Conservation (phyloP, 208 protist genomes). For the Acanthamoeba quina region DNA sequence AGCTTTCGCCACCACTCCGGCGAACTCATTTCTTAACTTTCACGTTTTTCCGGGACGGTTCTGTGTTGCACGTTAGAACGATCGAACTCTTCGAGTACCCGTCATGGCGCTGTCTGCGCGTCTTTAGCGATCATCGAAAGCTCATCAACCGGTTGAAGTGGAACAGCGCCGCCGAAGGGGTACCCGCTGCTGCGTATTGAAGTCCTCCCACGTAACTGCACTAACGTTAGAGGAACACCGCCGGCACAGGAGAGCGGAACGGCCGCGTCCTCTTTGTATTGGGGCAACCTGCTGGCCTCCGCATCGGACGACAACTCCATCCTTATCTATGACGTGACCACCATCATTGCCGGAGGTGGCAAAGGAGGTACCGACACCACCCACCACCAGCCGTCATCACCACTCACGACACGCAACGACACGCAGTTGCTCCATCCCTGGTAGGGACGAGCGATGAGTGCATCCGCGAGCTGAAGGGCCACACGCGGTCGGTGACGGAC, state of each 20-base stretch:
- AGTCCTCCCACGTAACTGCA: neutral
- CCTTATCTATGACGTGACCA: slow-evolving; percentile 53
- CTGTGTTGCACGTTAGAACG: neutral
- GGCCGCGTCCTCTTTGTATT: neutral
- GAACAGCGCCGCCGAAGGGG: slow-evolving; percentile 29
- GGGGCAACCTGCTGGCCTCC: slow-evolving; percentile 34
- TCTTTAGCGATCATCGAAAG: slow-evolving; percentile 60
- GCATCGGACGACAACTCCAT: slow-evolving; percentile 45
- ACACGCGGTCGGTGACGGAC: slow-evolving; percentile 57
- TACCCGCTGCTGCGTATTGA: neutral
- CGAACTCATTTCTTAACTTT: neutral
- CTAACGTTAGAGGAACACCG: neutral
- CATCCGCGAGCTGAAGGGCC: slow-evolving; percentile 30
- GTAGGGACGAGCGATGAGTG: slow-evolving; percentile 48
- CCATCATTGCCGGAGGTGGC: neutral
- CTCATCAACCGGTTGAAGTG: slow-evolving; percentile 70
- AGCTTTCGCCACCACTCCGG: neutral
- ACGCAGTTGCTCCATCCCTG: neutral
- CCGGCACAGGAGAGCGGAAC: neutral
- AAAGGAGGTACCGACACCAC: neutral
- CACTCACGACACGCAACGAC: neutral
- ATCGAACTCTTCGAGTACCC: slow-evolving; percentile 67
- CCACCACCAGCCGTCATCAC: neutral
- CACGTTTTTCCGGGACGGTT: neutral
- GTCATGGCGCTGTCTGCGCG: slow-evolving; percentile 61